phyloP scores from a whole-genome alignment of 257 asterid species.

The Handroanthus guayacan region DNA sequence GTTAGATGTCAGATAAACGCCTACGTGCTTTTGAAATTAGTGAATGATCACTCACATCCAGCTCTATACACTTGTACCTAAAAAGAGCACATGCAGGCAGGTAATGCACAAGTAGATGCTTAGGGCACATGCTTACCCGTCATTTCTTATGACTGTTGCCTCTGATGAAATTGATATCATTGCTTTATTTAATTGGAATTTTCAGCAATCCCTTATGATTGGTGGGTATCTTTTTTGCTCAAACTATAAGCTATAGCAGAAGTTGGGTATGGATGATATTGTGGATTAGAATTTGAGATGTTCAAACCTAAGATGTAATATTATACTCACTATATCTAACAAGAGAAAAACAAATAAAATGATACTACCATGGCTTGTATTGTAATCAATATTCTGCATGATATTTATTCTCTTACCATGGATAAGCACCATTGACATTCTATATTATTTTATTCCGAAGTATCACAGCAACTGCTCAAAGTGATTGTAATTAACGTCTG shows the following conservation, averaged over 20 bases:
- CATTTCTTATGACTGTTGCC: conserved; percentile 10
- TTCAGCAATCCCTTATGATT: background rate
- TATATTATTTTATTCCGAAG: background rate
- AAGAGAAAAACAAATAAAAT: background rate
- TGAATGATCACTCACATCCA: background rate
- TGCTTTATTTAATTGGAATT: conserved; percentile 13
- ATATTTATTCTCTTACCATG: conserved; percentile 7
- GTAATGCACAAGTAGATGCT: conserved; percentile 8
- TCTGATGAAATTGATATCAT: background rate
- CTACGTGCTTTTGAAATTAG: conserved; percentile 6
- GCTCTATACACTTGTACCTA: background rate
- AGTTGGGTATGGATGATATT: background rate
- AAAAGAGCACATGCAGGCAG: background rate
- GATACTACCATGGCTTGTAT: background rate
- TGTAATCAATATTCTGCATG: conserved; percentile 1
- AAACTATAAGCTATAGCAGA: conserved; percentile 22
- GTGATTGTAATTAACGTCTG: background rate
- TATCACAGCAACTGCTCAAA: background rate
- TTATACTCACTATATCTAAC: background rate
- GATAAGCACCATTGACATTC: background rate
- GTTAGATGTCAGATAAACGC: conserved; percentile 11
- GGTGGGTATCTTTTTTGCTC: conserved; percentile 11
- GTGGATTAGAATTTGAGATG: conserved; percentile 2
- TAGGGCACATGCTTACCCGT: background rate
- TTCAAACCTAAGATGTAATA: background rate